Evolutionary conservation across 2,329 filamentous ascomycete genomes (phyloP).

Genomic region (Zasmidium angulare): DNA sequence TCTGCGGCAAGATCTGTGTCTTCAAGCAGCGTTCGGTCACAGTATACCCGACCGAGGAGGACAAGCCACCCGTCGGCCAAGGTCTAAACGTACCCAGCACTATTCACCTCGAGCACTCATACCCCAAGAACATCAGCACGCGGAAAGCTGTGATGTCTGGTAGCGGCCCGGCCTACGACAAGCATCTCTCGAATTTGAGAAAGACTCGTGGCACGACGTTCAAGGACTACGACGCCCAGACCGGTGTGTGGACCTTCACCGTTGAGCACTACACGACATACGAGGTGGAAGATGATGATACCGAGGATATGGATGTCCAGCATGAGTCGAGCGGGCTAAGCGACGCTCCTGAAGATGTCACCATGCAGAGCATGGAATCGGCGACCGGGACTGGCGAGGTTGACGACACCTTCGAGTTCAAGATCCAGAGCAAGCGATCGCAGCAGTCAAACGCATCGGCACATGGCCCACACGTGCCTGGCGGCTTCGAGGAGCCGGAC

Average conservation of each 20-base stretch:
- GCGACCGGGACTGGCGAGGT: constrained; percentile 18
- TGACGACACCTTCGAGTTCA: constrained; percentile 59
- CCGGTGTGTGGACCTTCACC: constrained; percentile 84
- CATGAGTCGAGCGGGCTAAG: constrained; percentile 51
- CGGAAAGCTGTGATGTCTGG: constrained; percentile 54
- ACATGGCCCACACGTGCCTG: constrained; percentile 77
- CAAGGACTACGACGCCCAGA: constrained; percentile 73
- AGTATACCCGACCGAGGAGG: constrained; percentile 73
- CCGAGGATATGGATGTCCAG: constrained; percentile 60
- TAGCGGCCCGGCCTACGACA: constrained; percentile 66
- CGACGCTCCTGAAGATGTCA: constrained; percentile 31
- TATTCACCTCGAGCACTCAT: constrained; percentile 88
- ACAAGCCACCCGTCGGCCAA: constrained; percentile 81
- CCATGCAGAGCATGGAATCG: constrained; percentile 29
- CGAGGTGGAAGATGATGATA: constrained; percentile 68
- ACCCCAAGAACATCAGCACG: constrained; percentile 71
- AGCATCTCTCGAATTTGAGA: constrained; percentile 80
- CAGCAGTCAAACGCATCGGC: constrained; percentile 24
- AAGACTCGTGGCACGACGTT: constrained; percentile 79
- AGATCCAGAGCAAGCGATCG: constrained; percentile 28
- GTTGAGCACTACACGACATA: constrained; percentile 99
- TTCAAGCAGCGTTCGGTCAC: constrained; percentile 78
- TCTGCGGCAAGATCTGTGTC: constrained; percentile 54
- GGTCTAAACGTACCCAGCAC: constrained; percentile 88
- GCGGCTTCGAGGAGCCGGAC: constrained; percentile 67